Conservation (phyloP, 768 basidiomycete species). For the Agrocybe chaxingu region DNA sequence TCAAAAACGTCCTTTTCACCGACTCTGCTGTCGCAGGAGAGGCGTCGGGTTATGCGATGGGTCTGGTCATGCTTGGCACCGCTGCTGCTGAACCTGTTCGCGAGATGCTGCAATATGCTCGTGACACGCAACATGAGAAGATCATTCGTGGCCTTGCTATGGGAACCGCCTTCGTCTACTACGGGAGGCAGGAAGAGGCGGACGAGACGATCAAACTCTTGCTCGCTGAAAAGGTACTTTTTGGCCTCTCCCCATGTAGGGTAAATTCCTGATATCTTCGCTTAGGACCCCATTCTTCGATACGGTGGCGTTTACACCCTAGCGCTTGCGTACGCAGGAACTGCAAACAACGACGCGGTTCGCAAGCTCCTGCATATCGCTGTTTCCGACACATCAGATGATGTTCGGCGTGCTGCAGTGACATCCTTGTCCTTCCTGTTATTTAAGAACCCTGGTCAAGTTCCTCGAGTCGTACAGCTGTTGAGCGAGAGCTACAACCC, state of each 20-base stretch:
- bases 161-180: constrained; percentile 89
- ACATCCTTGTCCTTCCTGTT: constrained; percentile 94
- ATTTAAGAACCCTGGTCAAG: constrained; percentile 95
- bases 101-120: constrained; percentile 95
- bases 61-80: constrained; percentile 96
- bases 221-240: constrained; percentile 77
- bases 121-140: constrained; percentile 98
- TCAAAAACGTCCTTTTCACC: constrained; percentile 85
- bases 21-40: constrained; percentile 97
- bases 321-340: constrained; percentile 95
- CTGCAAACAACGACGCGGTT: constrained; percentile 90
- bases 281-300: constrained; percentile 90
- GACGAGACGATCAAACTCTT: constrained; percentile 77
- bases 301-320: constrained; percentile 98
- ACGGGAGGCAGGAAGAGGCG: constrained; percentile 90
- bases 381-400: constrained; percentile 97
- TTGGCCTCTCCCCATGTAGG: neutral
- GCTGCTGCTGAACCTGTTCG: constrained; percentile 74
- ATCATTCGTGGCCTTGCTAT: constrained; percentile 95
- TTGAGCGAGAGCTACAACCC: constrained; percentile 98
- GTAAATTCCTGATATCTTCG: constrained; percentile 5
- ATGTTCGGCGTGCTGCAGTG: constrained; percentile 95
- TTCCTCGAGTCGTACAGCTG: constrained; percentile 94
- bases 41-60: constrained; percentile 96
- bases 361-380: constrained; percentile 92